These are phyloP conservation scores for Immersiporthe knoxdaviesiana DNA, from an alignment of 2,329 filamentous ascomycete species.

Conservation along the genomic window DNA sequence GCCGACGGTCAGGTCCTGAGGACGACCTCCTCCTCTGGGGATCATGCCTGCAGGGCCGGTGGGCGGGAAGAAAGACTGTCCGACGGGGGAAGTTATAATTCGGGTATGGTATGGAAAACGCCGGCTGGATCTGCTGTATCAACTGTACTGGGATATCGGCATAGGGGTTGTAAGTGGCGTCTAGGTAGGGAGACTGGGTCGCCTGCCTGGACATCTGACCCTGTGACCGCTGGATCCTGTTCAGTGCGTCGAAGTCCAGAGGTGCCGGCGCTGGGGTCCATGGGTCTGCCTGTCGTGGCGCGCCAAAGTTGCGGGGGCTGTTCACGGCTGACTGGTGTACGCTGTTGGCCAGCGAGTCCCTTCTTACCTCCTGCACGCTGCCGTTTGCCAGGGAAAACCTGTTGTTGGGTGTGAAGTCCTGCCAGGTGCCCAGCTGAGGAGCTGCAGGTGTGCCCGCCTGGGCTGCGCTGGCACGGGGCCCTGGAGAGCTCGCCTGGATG, in stretches of 20 bases:
- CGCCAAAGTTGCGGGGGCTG: slow-evolving; percentile 19
- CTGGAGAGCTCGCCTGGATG: slow-evolving; percentile 24
- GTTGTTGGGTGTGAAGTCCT: slow-evolving; percentile 22
- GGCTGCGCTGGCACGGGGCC: slow-evolving; percentile 15
- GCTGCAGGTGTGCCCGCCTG: slow-evolving; percentile 13
- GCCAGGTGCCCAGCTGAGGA: slow-evolving; percentile 11
- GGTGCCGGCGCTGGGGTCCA: slow-evolving; percentile 15
- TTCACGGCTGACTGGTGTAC: slow-evolving; percentile 26
- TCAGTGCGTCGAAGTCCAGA: slow-evolving; percentile 16
- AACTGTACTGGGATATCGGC: slow-evolving; percentile 13
- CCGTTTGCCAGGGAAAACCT: slow-evolving; percentile 2
- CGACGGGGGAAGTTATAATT: slow-evolving; percentile 18
- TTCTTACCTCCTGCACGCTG: slow-evolving; percentile 19
- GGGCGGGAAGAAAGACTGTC: slow-evolving; percentile 23
- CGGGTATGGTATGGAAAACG: slow-evolving; percentile 6
- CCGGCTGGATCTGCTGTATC: slow-evolving; percentile 20
- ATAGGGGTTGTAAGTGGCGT: slow-evolving; percentile 16
- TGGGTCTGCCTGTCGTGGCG: slow-evolving; percentile 18
- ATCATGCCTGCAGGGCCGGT: slow-evolving; percentile 25
- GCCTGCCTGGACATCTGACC: slow-evolving; percentile 22
- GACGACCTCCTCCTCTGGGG: slow-evolving; percentile 8
- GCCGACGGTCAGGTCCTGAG: slow-evolving; percentile 59
- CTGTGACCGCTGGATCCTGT: slow-evolving; percentile 20
- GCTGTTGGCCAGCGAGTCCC: slow-evolving; percentile 26
- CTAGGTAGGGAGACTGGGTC: slow-evolving; percentile 23